Evolutionary conservation across 805 yeast genomes (phyloP).

Genomic region (Deakozyma indianensis): DNA sequence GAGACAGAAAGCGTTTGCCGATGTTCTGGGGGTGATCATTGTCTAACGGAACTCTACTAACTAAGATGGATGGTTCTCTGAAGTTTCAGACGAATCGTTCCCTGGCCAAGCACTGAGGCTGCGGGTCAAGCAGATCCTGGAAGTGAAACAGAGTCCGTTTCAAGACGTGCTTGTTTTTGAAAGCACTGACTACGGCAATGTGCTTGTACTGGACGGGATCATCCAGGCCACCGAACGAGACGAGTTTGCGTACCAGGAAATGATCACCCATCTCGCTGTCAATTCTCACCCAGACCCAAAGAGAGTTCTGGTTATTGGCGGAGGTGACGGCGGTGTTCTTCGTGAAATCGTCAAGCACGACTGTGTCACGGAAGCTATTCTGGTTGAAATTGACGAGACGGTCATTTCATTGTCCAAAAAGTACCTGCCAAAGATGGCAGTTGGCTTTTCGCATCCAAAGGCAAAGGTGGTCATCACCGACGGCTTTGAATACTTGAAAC

Average conservation of each 20-base stretch:
- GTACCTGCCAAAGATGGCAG: constrained; percentile 67
- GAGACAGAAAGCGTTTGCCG: too few relatives aligned
- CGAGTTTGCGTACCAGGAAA: constrained; percentile 88
- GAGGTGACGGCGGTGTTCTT: constrained; percentile 92
- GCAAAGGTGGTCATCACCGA: constrained; percentile 60
- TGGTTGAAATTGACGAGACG: constrained; percentile 81
- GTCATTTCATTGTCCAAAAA: constrained; percentile 60
- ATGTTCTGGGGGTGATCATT: too few relatives aligned
- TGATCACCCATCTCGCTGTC: constrained; percentile 74
- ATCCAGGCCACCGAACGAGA: constrained; percentile 86
- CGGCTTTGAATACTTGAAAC: constrained; percentile 64
- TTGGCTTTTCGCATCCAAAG: constrained; percentile 45
- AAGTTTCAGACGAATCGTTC: constrained; percentile 51
- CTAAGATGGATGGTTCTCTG: constrained; percentile 69
- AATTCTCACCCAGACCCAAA: constrained; percentile 65
- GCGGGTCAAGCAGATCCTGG: constrained; percentile 47
- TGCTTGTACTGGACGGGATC: constrained; percentile 77
- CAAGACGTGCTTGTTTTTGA: constrained; percentile 73
- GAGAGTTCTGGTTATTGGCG: constrained; percentile 77
- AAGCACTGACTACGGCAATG: constrained; percentile 69
- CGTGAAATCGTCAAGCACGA: constrained; percentile 74
- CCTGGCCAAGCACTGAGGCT: constrained; percentile 80
- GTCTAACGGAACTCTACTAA: background rate
- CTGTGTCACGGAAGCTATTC: constrained; percentile 43
- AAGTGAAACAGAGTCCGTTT: constrained; percentile 51